These are phyloP conservation scores for Colletotrichum musicola DNA, from an alignment of 2,329 filamentous ascomycete species.

Conservation along the genomic window DNA sequence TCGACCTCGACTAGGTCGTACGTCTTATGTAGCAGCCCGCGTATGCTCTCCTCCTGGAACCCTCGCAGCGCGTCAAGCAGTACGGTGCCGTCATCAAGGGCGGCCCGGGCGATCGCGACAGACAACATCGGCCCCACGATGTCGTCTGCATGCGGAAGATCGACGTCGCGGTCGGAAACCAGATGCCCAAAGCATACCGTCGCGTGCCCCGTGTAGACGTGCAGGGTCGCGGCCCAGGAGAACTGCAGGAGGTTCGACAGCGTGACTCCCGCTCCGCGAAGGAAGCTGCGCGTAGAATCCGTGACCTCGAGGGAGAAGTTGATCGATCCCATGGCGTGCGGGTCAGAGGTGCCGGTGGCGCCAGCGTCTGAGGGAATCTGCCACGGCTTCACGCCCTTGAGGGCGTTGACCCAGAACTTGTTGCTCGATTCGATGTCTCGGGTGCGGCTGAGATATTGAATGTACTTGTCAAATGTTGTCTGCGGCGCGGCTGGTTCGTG, in stretches of 20 bases:
- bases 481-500: background rate
- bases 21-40: constrained; percentile 9
- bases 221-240: constrained; percentile 11
- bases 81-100: background rate
- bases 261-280: background rate
- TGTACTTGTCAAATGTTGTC: background rate
- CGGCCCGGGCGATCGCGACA: background rate
- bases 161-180: constrained; percentile 21
- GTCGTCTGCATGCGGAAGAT: constrained; percentile 8
- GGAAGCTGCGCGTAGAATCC: background rate
- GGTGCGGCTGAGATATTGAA: background rate
- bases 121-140: constrained; percentile 23
- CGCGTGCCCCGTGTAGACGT: constrained; percentile 4
- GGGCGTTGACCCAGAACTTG: constrained; percentile 3
- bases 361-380: background rate
- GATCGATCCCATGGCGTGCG: background rate
- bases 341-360: background rate
- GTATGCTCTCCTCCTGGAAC: constrained; percentile 23
- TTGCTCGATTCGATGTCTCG: background rate
- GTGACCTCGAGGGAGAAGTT: constrained; percentile 7
- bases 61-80: background rate
- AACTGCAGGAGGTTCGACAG: constrained; percentile 24
- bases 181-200: constrained; percentile 23
- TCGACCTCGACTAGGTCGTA: constrained; percentile 24
- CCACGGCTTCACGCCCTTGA: background rate